Conservation (phyloP, 2,329 filamentous ascomycete genomes). For the Leptosphaerulina australis region DNA sequence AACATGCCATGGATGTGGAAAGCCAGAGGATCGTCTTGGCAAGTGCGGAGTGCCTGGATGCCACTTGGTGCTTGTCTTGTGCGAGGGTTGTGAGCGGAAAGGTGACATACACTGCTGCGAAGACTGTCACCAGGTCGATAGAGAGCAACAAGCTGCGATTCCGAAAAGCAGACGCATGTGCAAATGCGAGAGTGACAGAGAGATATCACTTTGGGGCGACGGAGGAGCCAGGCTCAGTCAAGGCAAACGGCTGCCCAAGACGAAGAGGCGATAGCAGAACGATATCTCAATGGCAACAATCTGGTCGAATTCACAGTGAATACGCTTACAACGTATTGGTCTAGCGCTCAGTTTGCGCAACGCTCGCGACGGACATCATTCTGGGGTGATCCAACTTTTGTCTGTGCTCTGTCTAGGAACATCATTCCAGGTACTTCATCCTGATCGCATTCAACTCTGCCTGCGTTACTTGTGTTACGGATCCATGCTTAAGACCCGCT, state of each 20-base stretch:
- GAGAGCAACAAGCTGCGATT: not conserved
- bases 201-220: slow-evolving; percentile 27
- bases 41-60: slow-evolving; percentile 27
- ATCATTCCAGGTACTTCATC: slow-evolving; percentile 4
- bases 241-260: not conserved
- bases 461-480: slow-evolving; percentile 12
- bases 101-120: slow-evolving; percentile 25
- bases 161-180: slow-evolving; percentile 21
- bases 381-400: too few relatives aligned
- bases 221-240: slow-evolving; percentile 15
- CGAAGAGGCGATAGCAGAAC: not conserved
- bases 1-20: slow-evolving; percentile 25
- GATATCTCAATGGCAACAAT: not conserved
- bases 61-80: slow-evolving; percentile 31
- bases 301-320: too few relatives aligned
- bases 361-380: not conserved
- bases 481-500: slow-evolving; percentile 18
- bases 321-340: too few relatives aligned
- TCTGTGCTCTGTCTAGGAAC: not conserved
- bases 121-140: slow-evolving; percentile 17
- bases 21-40: slow-evolving; percentile 21
- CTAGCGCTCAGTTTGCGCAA: not conserved
- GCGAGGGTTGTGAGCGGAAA: slow-evolving; percentile 21
- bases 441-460: slow-evolving; percentile 14
- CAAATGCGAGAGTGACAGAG: slow-evolving; percentile 27